Conservation (phyloP, 2,329 filamentous ascomycete genomes). For the Fusarium odoratissimum region DNA sequence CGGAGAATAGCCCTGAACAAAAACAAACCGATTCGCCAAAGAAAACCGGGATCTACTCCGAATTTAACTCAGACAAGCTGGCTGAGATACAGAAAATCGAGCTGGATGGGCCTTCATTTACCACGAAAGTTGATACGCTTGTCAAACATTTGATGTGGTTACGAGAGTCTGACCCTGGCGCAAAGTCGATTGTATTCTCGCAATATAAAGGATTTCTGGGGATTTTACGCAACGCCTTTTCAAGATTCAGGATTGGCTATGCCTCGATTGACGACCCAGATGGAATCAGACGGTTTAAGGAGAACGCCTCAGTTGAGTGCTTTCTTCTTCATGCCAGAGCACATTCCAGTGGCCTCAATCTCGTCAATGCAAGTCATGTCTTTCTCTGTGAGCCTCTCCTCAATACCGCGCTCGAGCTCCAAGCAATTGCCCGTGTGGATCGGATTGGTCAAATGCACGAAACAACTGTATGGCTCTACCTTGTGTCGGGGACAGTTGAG, state of each 20-base stretch:
- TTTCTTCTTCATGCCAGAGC: conserved; percentile 91
- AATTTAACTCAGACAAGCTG: conserved; percentile 77
- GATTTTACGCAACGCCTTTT: conserved; percentile 77
- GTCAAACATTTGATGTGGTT: conserved; percentile 88
- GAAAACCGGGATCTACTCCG: conserved; percentile 75
- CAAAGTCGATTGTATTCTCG: conserved; percentile 94
- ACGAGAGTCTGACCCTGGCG: conserved; percentile 82
- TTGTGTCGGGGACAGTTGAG: conserved; percentile 91
- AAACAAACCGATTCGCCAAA: conserved; percentile 42
- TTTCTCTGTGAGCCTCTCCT: conserved; percentile 94
- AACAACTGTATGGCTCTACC: conserved; percentile 95
- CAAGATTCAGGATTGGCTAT: conserved; percentile 77
- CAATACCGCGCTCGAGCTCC: conserved; percentile 92
- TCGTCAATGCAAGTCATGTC: conserved; percentile 93
- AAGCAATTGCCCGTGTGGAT: conserved; percentile 94
- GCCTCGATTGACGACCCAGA: conserved; percentile 75
- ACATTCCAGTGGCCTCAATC: conserved; percentile 87
- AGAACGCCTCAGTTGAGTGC: conserved; percentile 78
- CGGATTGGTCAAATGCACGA: conserved; percentile 89
- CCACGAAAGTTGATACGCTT: conserved; percentile 89
- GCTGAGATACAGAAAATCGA: conserved; percentile 86
- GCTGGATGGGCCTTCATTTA: conserved; percentile 78
- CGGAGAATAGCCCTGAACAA: conserved; percentile 21
- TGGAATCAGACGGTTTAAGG: conserved; percentile 81
- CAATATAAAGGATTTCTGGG: conserved; percentile 85